Percentiles rank a stretch among this genome's conserved stretches.
Evolutionary conservation across 352 stramenopile genomes (phyloP).

Genomic region (Pythium chondricola): DNA sequence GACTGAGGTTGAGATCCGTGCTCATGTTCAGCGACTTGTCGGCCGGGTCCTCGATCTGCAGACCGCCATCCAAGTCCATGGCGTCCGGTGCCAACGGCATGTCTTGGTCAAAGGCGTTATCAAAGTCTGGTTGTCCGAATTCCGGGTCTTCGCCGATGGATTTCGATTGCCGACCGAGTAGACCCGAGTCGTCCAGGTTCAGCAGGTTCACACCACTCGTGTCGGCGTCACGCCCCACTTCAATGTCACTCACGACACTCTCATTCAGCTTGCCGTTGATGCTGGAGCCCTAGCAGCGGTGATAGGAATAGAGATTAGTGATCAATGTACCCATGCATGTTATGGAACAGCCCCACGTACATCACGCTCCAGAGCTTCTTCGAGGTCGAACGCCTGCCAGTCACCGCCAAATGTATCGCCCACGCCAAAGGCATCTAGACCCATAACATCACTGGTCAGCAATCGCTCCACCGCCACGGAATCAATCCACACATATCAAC

Average conservation of each 20-base stretch:
- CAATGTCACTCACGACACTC: constrained; percentile 73
- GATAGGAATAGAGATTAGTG: no score
- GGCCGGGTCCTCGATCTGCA: constrained; percentile 25
- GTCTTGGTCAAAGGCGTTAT: constrained; percentile 50
- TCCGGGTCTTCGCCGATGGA: constrained; percentile 32
- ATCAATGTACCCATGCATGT: no score
- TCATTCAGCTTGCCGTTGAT: constrained; percentile 35
- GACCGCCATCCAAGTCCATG: constrained; percentile 43
- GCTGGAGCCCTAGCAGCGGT: no score
- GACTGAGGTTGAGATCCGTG: constrained; percentile 57
- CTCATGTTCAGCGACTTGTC: constrained; percentile 59
- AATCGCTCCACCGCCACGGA: no score
- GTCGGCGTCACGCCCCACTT: constrained; percentile 73
- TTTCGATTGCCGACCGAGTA: constrained; percentile 42
- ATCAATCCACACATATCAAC: neutral
- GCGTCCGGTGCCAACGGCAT: constrained; percentile 22
- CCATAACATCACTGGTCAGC: neutral
- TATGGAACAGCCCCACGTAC: constrained; percentile 1
- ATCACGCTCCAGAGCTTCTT: constrained; percentile 54
- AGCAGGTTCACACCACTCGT: constrained; percentile 25
- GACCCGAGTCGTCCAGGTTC: constrained; percentile 46
- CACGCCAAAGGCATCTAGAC: constrained; percentile 52
- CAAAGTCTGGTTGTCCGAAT: constrained; percentile 39
- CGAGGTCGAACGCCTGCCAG: constrained; percentile 81
- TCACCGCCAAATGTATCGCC: constrained; percentile 77